Conservation (phyloP, 208 protist species). For the Acanthamoeba sp. region DNA sequence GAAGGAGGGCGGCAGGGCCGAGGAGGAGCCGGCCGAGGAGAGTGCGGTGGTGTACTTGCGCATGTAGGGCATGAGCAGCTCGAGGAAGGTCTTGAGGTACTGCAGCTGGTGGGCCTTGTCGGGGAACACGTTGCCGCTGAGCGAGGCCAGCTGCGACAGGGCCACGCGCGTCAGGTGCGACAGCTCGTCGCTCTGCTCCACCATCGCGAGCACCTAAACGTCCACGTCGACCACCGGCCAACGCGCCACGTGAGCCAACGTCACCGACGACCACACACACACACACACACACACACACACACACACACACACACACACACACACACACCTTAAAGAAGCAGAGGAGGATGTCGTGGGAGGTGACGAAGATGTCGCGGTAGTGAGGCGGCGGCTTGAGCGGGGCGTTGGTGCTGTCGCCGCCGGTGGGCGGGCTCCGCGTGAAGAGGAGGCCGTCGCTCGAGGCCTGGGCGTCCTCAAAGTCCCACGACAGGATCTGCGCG, state of each 20-base stretch:
- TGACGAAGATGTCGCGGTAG: constrained; percentile 45
- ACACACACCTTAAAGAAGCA: constrained; percentile 27
- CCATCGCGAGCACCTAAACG: not conserved
- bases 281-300: not conserved
- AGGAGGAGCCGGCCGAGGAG: not conserved
- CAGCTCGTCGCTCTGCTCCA: constrained; percentile 37
- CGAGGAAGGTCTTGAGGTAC: constrained; percentile 40
- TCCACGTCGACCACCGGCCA: not conserved
- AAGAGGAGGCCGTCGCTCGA: constrained; percentile 11
- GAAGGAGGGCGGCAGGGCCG: not conserved
- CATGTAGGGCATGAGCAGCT: constrained; percentile 12
- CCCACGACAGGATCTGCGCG: constrained; percentile 48
- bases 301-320: not conserved
- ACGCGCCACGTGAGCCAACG: not conserved
- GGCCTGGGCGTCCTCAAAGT: constrained; percentile 47
- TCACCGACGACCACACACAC: not conserved
- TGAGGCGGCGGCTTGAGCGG: not conserved
- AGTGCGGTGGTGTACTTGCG: not conserved
- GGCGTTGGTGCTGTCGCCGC: constrained; percentile 33
- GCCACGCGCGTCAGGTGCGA: not conserved
- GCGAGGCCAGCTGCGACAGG: constrained; percentile 43
- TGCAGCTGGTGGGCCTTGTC: constrained; percentile 23
- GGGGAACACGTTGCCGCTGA: constrained; percentile 30
- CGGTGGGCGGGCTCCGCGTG: not conserved
- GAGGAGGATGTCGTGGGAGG: constrained; percentile 31